Evolutionary conservation across 345 rosid genomes (phyloP).

Genomic region (Cardiospermum halicacabum): DNA sequence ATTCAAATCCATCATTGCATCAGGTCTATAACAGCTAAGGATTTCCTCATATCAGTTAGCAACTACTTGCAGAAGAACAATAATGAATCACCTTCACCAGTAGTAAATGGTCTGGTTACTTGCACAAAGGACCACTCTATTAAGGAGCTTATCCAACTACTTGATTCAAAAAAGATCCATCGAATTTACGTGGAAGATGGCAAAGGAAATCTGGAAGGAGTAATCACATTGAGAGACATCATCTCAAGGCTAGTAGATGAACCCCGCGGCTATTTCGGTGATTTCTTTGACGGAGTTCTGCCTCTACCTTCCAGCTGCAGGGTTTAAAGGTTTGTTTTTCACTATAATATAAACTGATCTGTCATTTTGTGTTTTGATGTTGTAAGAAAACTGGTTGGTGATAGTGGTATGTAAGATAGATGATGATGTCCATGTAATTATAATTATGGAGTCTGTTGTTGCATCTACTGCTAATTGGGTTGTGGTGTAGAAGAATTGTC

Average conservation of each 20-base stretch:
- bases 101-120: slow-evolving; percentile 57
- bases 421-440: slow-evolving; percentile 19
- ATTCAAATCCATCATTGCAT: slow-evolving; percentile 7
- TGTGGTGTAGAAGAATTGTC: slow-evolving; percentile 4
- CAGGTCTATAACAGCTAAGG: slow-evolving; percentile 88
- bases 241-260: slow-evolving; percentile 88
- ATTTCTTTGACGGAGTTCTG: slow-evolving; percentile 87
- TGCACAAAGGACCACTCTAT: slow-evolving; percentile 59
- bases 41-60: slow-evolving; percentile 65
- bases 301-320: slow-evolving; percentile 75
- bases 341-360: too few species aligned
- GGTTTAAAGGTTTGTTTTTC: slow-evolving; percentile 54
- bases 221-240: slow-evolving; percentile 84
- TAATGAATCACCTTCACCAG: slow-evolving; percentile 52
- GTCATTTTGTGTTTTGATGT: background rate
- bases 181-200: slow-evolving; percentile 80
- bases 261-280: slow-evolving; percentile 95
- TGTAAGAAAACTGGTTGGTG: slow-evolving; percentile 16
- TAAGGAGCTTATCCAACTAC: slow-evolving; percentile 69
- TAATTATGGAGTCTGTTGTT: slow-evolving; percentile 12
- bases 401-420: slow-evolving; percentile 23
- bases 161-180: slow-evolving; percentile 66
- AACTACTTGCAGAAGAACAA: slow-evolving; percentile 55
- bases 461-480: slow-evolving; percentile 4
- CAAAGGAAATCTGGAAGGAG: slow-evolving; percentile 82